These are phyloP conservation scores for Macadamia integrifolia DNA, from an alignment of 164 flowering plant genomes.

Conservation along the genomic window DNA sequence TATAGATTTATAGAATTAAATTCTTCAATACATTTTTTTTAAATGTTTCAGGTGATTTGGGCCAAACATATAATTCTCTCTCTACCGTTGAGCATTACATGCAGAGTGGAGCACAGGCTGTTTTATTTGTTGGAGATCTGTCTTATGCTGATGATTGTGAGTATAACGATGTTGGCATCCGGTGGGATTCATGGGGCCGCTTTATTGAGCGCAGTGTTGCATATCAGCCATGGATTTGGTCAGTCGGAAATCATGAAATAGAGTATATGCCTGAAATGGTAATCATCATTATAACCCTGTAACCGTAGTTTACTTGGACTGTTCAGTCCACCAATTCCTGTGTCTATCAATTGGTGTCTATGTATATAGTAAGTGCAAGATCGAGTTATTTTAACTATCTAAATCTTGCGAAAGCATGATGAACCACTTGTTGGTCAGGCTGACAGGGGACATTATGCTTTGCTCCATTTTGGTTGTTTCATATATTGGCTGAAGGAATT, in stretches of 20 bases:
- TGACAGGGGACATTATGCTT: not conserved
- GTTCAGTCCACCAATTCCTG: not conserved
- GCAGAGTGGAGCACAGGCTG: conserved; percentile 64
- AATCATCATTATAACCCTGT: conserved; percentile 6
- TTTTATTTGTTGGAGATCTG: conserved; percentile 93
- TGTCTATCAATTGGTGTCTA: not conserved
- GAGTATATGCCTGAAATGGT: conserved; percentile 91
- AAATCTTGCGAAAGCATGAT: not conserved
- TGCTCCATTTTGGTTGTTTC: not conserved
- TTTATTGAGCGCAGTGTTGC: conserved; percentile 76
- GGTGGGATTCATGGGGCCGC: conserved; percentile 98
- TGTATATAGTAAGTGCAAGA: not conserved
- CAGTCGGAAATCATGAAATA: conserved; percentile 94
- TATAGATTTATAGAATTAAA: too few species aligned
- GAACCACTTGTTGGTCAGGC: not conserved
- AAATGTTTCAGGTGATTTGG: conserved; percentile 72
- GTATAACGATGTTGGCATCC: conserved; percentile 62
- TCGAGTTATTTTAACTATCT: not conserved
- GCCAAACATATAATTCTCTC: conserved; percentile 89
- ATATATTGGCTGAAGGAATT: not conserved
- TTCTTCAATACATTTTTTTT: too few species aligned
- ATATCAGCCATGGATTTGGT: conserved; percentile 96
- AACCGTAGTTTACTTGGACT: not conserved
- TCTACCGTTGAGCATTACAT: conserved; percentile 86
- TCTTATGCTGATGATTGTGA: conserved; percentile 90